Evolutionary conservation across 805 yeast genomes (phyloP), one percentile per base, ranked within the genome.

Genomic region (Scheffersomyces lignosus): DNA sequence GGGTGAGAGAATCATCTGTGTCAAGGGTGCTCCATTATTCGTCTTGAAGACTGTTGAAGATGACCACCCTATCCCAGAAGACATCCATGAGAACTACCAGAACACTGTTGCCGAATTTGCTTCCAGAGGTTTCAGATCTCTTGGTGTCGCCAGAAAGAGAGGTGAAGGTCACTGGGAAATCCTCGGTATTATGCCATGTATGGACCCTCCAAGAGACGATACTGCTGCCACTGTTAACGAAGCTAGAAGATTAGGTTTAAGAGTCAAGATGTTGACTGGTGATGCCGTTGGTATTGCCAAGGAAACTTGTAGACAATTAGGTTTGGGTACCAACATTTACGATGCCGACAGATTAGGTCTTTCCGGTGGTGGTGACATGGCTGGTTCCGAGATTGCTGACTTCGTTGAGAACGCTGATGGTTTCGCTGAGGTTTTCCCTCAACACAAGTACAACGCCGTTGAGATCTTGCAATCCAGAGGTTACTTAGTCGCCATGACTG

Each of bases 191-290:
- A 88, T 89, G 96, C 96, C 96, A 71, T 88, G 96, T 76, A 85
- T 87, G 90, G 96, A 89, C 74, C 96, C 96, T 62, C 96, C 96
- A 74, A 86, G 96, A 81, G 95, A 89, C 74, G 96, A 89, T 72
- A 89, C 96, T 76, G 96, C 95, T 60, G 81, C 81, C 62, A 89
- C 96, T 65, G 93, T 89, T 65, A 69, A 76, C 70, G 96, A 89
- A 75, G 96, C 96, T 57, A 82, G 85, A 75, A 62, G 73, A 54
- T 80, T 89, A 62, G 96, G 96, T 81, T 80, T 89, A 64, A 83
- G 93, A 74, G 93, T 89, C 58, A 89, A 89, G 84, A 89, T 89
- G 96, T 82, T 89, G 70, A 89, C 96, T 74, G 96, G 96, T 82
- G 96, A 89, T 76, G 96, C 96, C 70, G 96, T 89, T 63, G 96